These are phyloP conservation scores for Wickerhamiella sorbophila DNA, from an alignment of 805 yeast genomes.

Conservation along the genomic window DNA sequence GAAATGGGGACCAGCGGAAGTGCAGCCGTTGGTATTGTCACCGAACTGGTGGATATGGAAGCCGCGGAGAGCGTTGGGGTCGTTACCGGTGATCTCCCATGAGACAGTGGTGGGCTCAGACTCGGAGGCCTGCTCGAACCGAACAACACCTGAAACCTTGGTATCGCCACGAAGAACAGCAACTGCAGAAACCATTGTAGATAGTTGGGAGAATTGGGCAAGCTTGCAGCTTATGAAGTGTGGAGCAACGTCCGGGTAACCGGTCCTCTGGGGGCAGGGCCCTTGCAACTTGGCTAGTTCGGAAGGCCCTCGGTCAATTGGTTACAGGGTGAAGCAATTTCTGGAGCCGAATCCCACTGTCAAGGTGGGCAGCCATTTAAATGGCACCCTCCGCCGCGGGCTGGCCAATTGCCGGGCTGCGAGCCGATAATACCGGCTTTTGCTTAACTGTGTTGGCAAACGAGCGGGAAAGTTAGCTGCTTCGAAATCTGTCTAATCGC, in stretches of 20 bases:
- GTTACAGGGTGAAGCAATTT: too few species aligned
- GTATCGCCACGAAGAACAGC: slow-evolving; percentile 96
- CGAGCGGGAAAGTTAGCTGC: too few species aligned
- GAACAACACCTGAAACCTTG: slow-evolving; percentile 72
- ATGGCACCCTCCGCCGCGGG: too few species aligned
- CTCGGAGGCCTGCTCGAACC: slow-evolving; percentile 73
- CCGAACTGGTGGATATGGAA: slow-evolving; percentile 98
- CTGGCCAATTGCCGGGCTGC: too few species aligned
- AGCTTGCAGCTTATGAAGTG: not conserved
- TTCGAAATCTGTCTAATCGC: too few species aligned
- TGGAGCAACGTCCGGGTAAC: not conserved
- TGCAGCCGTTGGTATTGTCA: slow-evolving; percentile 98
- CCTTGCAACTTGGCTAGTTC: too few species aligned
- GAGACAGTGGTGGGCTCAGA: slow-evolving; percentile 69
- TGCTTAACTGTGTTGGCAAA: too few species aligned
- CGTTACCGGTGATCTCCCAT: slow-evolving; percentile 84
- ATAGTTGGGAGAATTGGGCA: not conserved
- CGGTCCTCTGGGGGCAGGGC: too few species aligned
- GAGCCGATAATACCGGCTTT: too few species aligned
- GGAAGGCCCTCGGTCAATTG: too few species aligned
- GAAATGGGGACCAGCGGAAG: slow-evolving; percentile 96
- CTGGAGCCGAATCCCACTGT: too few species aligned
- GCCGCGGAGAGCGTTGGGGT: slow-evolving; percentile 63
- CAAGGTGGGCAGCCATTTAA: too few species aligned
- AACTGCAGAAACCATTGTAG: slow-evolving; percentile 33